These are phyloP conservation scores for Casaregolazyma lundiana DNA, from an alignment of 1,139 yeast species.

Conservation along the genomic window DNA sequence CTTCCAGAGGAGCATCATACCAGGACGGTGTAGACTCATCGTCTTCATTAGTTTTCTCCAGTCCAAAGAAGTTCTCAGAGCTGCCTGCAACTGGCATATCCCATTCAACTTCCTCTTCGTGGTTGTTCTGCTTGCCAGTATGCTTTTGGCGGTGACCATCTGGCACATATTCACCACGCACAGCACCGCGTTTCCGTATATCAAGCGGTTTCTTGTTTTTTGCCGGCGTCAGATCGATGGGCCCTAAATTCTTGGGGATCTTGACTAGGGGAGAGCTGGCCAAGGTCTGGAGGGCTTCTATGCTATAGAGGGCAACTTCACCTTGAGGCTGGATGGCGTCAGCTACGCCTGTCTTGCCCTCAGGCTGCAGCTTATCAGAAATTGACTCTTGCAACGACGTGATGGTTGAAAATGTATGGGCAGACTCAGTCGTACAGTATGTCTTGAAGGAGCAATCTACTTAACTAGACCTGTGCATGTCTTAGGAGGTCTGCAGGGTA, in stretches of 20 bases:
- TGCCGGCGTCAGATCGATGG: constrained; percentile 12
- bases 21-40: constrained; percentile 10
- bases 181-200: background rate
- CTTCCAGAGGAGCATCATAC: constrained; percentile 8
- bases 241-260: constrained; percentile 15
- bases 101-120: constrained; percentile 4
- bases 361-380: background rate
- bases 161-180: background rate
- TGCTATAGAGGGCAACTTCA: constrained; percentile 14
- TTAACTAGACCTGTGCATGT: too few species aligned
- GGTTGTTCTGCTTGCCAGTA: constrained; percentile 7
- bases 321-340: background rate
- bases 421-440: background rate
- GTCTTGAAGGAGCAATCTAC: too few species aligned
- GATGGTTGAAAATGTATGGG: background rate
- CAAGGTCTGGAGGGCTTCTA: constrained; percentile 17
- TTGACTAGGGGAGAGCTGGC: constrained; percentile 22
- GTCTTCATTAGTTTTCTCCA: constrained; percentile 5
- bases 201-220: background rate
- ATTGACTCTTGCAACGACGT: background rate
- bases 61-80: constrained; percentile 7
- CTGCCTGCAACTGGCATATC: constrained; percentile 11
- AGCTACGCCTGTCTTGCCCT: background rate
- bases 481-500: too few species aligned
- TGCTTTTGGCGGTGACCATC: constrained; percentile 1